Evolutionary conservation across 306 rosid species (phyloP), one percentile per base, ranked within the genome.

Genomic region (Glycine tomentella): DNA sequence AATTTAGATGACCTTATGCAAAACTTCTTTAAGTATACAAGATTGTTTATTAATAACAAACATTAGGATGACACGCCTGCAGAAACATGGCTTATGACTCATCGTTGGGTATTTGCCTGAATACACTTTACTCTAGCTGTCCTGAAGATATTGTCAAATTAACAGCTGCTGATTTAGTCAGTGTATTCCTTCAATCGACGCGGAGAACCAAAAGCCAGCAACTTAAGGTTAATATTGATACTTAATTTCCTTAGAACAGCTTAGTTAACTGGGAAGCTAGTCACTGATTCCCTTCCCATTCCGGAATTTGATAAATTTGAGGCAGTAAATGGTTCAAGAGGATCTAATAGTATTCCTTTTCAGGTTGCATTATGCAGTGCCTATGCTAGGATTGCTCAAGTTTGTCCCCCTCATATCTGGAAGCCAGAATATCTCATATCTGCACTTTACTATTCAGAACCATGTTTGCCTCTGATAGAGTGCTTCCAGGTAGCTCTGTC

Each of bases 351-450:
- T 74, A 34, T 59, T 81, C 64, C 15, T 77, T 84, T 85, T 65
- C 89, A 95, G 99, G 92, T 84, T 87, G 92, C 97, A 55, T 62
- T 95, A 79, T 95, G 98, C 84, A 85, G 84, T 86, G 95, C 93
- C 50, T 93, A 93, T 83, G 78, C 74, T 66, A 89, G 93, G 84
- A 93, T 90, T 85, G 91, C 89, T 78, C 87, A 87, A 86, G 87
- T 82, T 74, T 93, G 98, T 73, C 86, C 98, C 31, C 91, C 97
- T 82, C 89, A 83, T 93, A 79, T 90, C 80, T 95, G 98, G 99
- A 88, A 82, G 89, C 97, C 97, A 76, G 93, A 95, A 80, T 85
- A 74, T 83, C 98, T 95, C 69, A 44, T 91, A 79, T 80, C 80
- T 63, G 79, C 82, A 42, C 97, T 95, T 79, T 84, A 63, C 81